A percentile compares a stretch with the other conserved stretches of the same genome.
Evolutionary conservation across 495 filamentous ascomycete genomes (phyloP).

Genomic region (Talaromyces thailandensis): DNA sequence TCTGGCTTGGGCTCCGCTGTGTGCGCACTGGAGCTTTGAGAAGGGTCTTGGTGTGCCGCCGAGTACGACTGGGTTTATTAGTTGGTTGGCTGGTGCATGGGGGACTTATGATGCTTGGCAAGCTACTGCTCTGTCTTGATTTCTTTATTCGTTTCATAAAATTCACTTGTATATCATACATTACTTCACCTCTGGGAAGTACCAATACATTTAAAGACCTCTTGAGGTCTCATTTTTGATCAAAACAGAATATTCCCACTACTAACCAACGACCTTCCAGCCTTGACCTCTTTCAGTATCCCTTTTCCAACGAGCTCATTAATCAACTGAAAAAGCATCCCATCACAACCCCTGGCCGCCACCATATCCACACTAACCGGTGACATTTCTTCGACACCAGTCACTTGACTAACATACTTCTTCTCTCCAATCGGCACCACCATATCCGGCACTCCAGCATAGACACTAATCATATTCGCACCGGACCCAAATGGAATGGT

Average conservation of each 20-base stretch:
- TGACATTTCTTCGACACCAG: conserved; percentile 42
- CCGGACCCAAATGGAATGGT: conserved; percentile 28
- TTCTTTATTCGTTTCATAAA: background rate
- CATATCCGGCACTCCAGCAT: conserved; percentile 45
- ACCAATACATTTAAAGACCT: background rate
- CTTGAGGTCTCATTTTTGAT: background rate
- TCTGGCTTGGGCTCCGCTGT: conserved; percentile 50
- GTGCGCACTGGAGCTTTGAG: conserved; percentile 75
- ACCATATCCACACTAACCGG: conserved; percentile 52
- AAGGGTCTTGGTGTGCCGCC: conserved; percentile 62
- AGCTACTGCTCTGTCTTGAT: conserved; percentile 15
- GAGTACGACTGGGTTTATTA: conserved; percentile 53
- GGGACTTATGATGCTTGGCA: conserved; percentile 28
- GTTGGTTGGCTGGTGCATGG: conserved; percentile 48
- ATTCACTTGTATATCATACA: background rate
- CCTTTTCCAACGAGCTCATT: conserved; percentile 39
- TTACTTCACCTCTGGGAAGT: background rate
- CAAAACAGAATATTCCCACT: background rate
- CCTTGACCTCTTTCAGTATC: conserved; percentile 22
- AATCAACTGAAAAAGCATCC: conserved; percentile 47
- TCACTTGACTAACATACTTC: conserved; percentile 42
- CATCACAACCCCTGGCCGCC: conserved; percentile 54
- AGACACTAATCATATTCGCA: conserved; percentile 16
- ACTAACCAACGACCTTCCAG: background rate
- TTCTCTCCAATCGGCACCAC: conserved; percentile 51